phyloP scores from a whole-genome alignment of 768 basidiomycete genomes.

The Rhodotorula kratochvilovae region DNA sequence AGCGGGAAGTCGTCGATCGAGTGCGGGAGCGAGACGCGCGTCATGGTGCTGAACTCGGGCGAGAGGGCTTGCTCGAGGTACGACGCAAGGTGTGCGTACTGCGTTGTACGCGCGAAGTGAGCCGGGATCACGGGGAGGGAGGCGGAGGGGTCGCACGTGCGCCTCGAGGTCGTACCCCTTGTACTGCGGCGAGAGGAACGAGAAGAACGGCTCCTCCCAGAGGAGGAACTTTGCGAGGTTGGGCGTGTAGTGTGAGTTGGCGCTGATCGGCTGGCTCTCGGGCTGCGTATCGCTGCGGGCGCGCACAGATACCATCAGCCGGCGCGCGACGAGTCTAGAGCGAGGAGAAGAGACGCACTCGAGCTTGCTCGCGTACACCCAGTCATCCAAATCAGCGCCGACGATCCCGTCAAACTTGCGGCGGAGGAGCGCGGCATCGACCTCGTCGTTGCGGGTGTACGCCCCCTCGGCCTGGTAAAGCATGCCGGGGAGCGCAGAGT shows the following conservation, averaged over 20 bases:
- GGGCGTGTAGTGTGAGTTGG: conserved; percentile 33
- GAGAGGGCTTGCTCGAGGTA: conserved; percentile 40
- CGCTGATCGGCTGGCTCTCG: conserved; percentile 36
- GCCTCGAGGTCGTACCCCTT: conserved; percentile 39
- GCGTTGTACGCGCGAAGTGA: too few relatives aligned
- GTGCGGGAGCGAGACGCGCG: conserved; percentile 28
- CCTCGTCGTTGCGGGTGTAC: conserved; percentile 35
- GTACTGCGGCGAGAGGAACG: conserved; percentile 41
- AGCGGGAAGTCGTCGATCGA: conserved; percentile 33
- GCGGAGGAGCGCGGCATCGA: conserved; percentile 34
- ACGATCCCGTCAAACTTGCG: conserved; percentile 41
- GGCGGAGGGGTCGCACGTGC: conserved; percentile 8
- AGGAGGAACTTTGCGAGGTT: conserved; percentile 40
- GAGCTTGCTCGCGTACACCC: conserved; percentile 39
- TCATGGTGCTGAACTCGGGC: conserved; percentile 24
- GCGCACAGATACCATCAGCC: too few relatives aligned
- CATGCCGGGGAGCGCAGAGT: conserved; percentile 36
- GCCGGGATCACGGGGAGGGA: too few relatives aligned
- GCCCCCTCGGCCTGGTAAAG: conserved; percentile 33
- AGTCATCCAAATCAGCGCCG: conserved; percentile 40
- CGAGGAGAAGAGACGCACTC: too few relatives aligned
- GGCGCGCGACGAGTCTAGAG: too few relatives aligned
- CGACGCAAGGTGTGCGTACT: conserved; percentile 25
- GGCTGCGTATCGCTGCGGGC: conserved; percentile 38
- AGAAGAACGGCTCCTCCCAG: conserved; percentile 43